These are phyloP conservation scores for Yarrowia hollandica DNA, from an alignment of 805 yeast species.

Conservation along the genomic window DNA sequence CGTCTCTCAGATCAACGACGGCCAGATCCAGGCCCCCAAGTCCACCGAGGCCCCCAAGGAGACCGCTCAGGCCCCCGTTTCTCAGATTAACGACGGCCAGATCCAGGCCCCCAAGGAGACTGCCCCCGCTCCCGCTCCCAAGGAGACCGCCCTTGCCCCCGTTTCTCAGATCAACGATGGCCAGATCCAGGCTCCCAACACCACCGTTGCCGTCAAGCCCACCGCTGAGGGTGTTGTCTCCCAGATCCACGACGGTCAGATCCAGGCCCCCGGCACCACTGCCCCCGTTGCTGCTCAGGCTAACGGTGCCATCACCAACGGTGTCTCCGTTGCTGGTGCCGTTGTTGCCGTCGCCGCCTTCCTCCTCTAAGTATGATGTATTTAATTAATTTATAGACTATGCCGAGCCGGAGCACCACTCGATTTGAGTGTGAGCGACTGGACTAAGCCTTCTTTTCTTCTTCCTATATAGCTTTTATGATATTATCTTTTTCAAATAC, in stretches of 20 bases:
- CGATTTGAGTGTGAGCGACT: not conserved
- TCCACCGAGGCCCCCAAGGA: constrained; percentile 10
- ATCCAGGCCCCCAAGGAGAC: constrained; percentile 26
- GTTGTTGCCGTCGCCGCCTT: constrained; percentile 22
- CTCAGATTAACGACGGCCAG: constrained; percentile 27
- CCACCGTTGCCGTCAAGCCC: constrained; percentile 16
- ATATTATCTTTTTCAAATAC: not conserved
- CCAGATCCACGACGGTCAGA: constrained; percentile 25
- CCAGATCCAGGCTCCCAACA: constrained; percentile 28
- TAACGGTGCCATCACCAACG: constrained; percentile 20
- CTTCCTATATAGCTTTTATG: constrained; percentile 7
- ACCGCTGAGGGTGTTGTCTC: constrained; percentile 16
- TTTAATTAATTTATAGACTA: constrained; percentile 24
- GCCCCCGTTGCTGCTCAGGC: constrained; percentile 22
- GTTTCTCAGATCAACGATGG: constrained; percentile 23
- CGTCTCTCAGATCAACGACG: not conserved
- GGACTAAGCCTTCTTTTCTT: constrained; percentile 10
- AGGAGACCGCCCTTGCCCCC: constrained; percentile 21
- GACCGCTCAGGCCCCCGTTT: constrained; percentile 16
- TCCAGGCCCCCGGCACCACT: constrained; percentile 25
- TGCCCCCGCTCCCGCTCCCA: constrained; percentile 16
- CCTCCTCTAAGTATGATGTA: constrained; percentile 23
- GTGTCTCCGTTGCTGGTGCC: constrained; percentile 21
- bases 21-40: not conserved
- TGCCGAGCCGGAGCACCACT: constrained; percentile 22